phyloP scores from a whole-genome alignment of 495 filamentous ascomycete species.

The Glonium stellatum region DNA sequence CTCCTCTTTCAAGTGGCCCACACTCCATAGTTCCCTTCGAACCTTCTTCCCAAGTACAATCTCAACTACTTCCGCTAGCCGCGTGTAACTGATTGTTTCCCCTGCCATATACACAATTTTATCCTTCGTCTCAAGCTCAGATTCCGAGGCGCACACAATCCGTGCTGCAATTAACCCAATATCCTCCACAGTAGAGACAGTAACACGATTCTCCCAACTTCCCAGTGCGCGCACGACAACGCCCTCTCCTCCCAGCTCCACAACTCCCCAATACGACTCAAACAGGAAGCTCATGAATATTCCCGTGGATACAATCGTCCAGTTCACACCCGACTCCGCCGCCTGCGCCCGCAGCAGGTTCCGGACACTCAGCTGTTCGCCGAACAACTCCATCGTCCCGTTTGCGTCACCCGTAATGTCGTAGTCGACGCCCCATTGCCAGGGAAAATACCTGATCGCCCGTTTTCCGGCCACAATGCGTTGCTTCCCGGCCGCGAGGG shows the following conservation, averaged over 20 bases:
- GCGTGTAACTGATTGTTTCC: constrained; percentile 50
- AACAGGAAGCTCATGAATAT: constrained; percentile 62
- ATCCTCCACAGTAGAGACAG: constrained; percentile 51
- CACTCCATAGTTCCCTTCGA: constrained; percentile 42
- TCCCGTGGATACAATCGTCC: constrained; percentile 55
- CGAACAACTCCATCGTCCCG: constrained; percentile 49
- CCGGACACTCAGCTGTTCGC: constrained; percentile 55
- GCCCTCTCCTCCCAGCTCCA: constrained; percentile 34
- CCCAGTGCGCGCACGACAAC: constrained; percentile 46
- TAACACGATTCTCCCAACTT: constrained; percentile 49
- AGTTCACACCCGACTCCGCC: constrained; percentile 36
- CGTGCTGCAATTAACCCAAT: constrained; percentile 53
- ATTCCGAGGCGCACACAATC: constrained; percentile 34
- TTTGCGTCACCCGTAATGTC: constrained; percentile 49
- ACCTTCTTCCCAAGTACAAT: constrained; percentile 38
- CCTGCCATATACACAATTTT: constrained; percentile 50
- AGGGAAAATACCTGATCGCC: constrained; percentile 46
- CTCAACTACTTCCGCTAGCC: constrained; percentile 46
- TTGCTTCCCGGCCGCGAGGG: constrained; percentile 39
- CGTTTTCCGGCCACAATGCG: neutral
- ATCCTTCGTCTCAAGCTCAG: constrained; percentile 26
- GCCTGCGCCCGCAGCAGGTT: constrained; percentile 44
- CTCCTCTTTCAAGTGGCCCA: constrained; percentile 36
- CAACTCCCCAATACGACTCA: constrained; percentile 50
- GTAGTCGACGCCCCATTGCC: constrained; percentile 65